phyloP scores from a whole-genome alignment of 345 rosid genomes.

The Salix caprea region DNA sequence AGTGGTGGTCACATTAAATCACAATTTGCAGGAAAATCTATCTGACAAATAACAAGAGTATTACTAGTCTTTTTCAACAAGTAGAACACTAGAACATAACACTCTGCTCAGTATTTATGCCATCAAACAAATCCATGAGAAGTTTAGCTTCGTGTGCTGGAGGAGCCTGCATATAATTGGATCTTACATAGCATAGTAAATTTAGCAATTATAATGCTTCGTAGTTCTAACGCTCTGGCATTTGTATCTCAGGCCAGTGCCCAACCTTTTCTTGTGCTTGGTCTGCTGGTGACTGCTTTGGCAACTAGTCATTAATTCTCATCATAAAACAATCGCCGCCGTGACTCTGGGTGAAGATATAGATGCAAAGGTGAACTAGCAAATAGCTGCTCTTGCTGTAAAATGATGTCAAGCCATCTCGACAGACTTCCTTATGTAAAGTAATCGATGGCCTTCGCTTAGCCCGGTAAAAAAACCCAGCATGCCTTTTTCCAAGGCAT shows the following conservation, averaged over 20 bases:
- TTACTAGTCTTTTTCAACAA: too few relatives aligned
- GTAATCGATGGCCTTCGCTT: background rate
- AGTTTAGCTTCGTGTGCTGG: background rate
- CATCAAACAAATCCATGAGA: background rate
- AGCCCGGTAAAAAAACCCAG: background rate
- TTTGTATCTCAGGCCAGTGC: slow-evolving; percentile 73
- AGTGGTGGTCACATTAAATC: background rate
- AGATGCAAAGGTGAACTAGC: background rate
- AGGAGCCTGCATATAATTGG: background rate
- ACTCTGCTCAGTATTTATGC: background rate
- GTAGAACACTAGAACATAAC: too few relatives aligned
- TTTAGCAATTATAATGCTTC: too few relatives aligned
- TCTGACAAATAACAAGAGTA: too few relatives aligned
- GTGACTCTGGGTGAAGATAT: background rate
- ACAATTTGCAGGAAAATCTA: background rate
- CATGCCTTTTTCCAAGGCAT: background rate
- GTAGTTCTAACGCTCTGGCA: background rate
- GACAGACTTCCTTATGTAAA: background rate
- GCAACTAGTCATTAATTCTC: slow-evolving; percentile 67
- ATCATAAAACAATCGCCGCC: background rate
- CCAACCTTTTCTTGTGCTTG: slow-evolving; percentile 89
- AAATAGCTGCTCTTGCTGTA: background rate
- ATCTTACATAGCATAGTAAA: too few relatives aligned
- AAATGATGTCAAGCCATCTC: background rate
- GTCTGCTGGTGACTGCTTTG: slow-evolving; percentile 84